Percentiles rank a stretch among this genome's conserved stretches.
Evolutionary conservation across 2,329 filamentous ascomycete species (phyloP).

Genomic region (Ilyonectria sp.): DNA sequence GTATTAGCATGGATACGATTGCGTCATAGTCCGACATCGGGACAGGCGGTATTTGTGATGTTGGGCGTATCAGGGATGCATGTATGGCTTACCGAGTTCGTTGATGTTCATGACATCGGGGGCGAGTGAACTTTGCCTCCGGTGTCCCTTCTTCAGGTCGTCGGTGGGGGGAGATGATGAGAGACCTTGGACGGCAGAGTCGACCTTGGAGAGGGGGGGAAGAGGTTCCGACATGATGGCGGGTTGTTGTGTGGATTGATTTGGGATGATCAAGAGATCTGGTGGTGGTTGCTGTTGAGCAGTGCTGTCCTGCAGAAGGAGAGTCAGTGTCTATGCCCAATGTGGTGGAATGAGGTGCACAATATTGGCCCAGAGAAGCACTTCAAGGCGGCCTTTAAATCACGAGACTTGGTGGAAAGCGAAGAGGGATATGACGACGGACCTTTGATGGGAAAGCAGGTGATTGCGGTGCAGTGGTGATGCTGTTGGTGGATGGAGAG

Average conservation of each 20-base stretch:
- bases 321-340: slow-evolving; percentile 30
- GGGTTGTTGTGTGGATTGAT: slow-evolving; percentile 37
- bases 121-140: slow-evolving; percentile 80
- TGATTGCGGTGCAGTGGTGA: slow-evolving; percentile 39
- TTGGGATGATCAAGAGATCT: slow-evolving; percentile 44
- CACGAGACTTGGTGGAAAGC: background rate
- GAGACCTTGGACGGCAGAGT: slow-evolving; percentile 89
- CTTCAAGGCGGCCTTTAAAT: background rate
- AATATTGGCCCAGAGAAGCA: background rate
- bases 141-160: slow-evolving; percentile 65
- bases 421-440: slow-evolving; percentile 22
- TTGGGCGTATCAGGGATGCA: background rate
- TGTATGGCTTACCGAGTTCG: slow-evolving; percentile 79
- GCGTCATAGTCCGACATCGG: slow-evolving; percentile 29
- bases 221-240: slow-evolving; percentile 69
- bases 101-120: slow-evolving; percentile 82
- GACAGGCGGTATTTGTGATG: slow-evolving; percentile 13
- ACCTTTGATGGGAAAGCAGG: slow-evolving; percentile 43
- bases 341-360: background rate
- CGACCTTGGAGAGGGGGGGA: slow-evolving; percentile 86
- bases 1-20: slow-evolving; percentile 33
- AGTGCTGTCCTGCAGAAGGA: slow-evolving; percentile 27
- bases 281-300: slow-evolving; percentile 29
- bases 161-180: slow-evolving; percentile 78
- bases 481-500: slow-evolving; percentile 46